phyloP scores from a whole-genome alignment of 2,329 filamentous ascomycete genomes.

The Colletotrichum cereale region DNA sequence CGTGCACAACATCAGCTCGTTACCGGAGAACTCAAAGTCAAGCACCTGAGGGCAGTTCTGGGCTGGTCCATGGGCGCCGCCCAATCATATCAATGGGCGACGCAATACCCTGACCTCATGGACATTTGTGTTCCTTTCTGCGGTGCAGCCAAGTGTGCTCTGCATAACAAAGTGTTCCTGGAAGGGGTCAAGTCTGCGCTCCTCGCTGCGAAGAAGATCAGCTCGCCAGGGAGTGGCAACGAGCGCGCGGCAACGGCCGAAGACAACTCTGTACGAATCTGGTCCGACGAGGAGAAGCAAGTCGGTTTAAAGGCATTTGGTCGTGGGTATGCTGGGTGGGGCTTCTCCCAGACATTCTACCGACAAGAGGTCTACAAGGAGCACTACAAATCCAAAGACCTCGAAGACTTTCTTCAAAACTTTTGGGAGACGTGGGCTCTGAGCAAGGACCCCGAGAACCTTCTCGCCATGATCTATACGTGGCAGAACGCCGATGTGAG shows the following conservation, averaged over 20 bases:
- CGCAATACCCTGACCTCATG: constrained; percentile 62
- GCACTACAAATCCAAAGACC: constrained; percentile 48
- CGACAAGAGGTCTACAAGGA: constrained; percentile 76
- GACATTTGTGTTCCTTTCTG: constrained; percentile 61
- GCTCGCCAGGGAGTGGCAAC: constrained; percentile 62
- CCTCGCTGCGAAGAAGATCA: constrained; percentile 53
- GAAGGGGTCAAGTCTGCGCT: constrained; percentile 65
- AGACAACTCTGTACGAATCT: constrained; percentile 39
- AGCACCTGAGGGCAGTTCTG: constrained; percentile 59
- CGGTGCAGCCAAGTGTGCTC: constrained; percentile 61
- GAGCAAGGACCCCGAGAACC: constrained; percentile 80
- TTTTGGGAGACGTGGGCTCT: constrained; percentile 84
- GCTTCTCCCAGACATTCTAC: constrained; percentile 84
- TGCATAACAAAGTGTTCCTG: constrained; percentile 67
- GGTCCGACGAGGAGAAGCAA: constrained; percentile 57
- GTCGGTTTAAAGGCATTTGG: constrained; percentile 75
- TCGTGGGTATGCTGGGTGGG: constrained; percentile 84
- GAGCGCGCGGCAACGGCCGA: constrained; percentile 47
- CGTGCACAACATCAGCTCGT: constrained; percentile 60
- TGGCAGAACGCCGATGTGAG: constrained; percentile 84
- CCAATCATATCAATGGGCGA: constrained; percentile 65
- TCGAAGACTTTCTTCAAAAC: constrained; percentile 80
- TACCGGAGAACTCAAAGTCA: constrained; percentile 55
- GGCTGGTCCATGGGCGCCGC: constrained; percentile 70
- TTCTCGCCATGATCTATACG: constrained; percentile 80